Conservation (phyloP, 345 rosid species). For the Sapria himalayana region DNA sequence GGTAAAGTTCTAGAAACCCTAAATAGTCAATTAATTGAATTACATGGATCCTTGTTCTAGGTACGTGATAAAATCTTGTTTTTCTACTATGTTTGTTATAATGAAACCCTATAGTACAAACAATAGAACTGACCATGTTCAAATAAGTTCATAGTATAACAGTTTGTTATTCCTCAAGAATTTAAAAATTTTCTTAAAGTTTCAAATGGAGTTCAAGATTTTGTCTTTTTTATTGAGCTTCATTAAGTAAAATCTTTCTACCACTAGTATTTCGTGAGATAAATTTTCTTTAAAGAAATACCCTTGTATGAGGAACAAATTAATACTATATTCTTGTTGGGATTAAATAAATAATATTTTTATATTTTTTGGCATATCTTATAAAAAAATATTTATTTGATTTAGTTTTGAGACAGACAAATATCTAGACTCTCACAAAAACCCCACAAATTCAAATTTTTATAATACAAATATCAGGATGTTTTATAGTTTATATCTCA, state of each 20-base stretch:
- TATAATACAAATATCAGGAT: too few species aligned
- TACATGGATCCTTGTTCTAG: too few species aligned
- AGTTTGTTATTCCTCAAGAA: not conserved
- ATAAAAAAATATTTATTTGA: not conserved
- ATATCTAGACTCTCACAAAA: not conserved
- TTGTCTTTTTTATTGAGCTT: not conserved
- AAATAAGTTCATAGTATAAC: too few species aligned
- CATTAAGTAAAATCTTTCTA: not conserved
- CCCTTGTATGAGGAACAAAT: not conserved
- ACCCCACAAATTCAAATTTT: not conserved
- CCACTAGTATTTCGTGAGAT: not conserved
- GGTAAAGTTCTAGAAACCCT: too few species aligned
- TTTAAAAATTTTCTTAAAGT: not conserved
- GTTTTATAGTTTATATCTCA: too few species aligned
- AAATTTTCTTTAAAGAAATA: not conserved
- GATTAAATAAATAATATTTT: not conserved
- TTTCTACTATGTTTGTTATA: too few species aligned
- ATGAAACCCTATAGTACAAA: too few species aligned
- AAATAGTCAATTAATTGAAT: too few species aligned
- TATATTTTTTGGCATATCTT: not conserved
- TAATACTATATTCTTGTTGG: not conserved
- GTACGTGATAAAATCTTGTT: too few species aligned
- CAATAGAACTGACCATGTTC: too few species aligned
- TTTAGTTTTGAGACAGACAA: not conserved
- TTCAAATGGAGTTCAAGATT: not conserved